Evolutionary conservation across 169 alveolate genomes (phyloP), one percentile per base, ranked within the genome.

Genomic region (Cryptosporidium meleagridis): DNA sequence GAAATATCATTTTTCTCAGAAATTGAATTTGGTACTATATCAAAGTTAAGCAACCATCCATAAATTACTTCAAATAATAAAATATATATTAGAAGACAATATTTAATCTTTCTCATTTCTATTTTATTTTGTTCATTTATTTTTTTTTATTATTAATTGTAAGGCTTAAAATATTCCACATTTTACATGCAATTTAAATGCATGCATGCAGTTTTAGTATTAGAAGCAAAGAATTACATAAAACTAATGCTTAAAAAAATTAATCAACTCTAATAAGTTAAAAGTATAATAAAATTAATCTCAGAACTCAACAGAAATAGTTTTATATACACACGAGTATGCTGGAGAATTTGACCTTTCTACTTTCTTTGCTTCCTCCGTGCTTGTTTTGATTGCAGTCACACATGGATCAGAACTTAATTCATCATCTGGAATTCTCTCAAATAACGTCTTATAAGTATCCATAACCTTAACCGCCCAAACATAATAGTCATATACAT

Each of bases 401-500:
- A 92, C 61, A 69, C 94, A 92, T 12, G 92, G 87, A 21, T 92
- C 94, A 55, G 89, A 75, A 21, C 23, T 21, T 33, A 39, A 23
- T 29, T 85, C 92, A 14, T 75, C 92, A 21, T 68, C 85, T 16
- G 91, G 51, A 31, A 91, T 86, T 7, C 87, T 68, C 44, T 62
- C 92, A 84, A 94, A 94, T 9, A 85, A 85, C 35, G 92, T 93
- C 41, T 89, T 93, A 85, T 85, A 93, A 33, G 69, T 72, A 59
- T 91, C 91, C 26, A 93, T 85, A 3, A 75, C 91, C 62, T 84
- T 73, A 65, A 91, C 92, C 41, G 68, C 67, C 97, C 97, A 95
- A 68, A 85, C 91, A 61, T 89, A 93, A 41, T 94, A 93, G 39
- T 94, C 96, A 85, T 86, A 93, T 70, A 95, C 97, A 73, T 95